Evolutionary conservation across 2,329 filamentous ascomycete genomes (phyloP).

Genomic region (Sporothrix pallida): DNA sequence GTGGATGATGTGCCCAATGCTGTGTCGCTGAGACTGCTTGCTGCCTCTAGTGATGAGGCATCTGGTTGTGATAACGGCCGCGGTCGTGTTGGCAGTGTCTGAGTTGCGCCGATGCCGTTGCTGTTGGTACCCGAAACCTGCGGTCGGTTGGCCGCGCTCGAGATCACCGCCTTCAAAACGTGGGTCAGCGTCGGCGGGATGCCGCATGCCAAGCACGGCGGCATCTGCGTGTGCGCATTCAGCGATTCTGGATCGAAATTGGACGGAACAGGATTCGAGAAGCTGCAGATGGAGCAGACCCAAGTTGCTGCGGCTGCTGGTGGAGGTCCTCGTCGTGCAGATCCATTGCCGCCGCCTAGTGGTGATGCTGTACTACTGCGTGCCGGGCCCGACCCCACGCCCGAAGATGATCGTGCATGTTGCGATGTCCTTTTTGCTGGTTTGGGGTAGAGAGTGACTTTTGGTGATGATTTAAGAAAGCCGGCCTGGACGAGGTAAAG

Average conservation of each 20-base stretch:
- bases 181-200: slow-evolving; percentile 87
- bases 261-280: slow-evolving; percentile 88
- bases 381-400: slow-evolving; percentile 53
- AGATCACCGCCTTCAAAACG: slow-evolving; percentile 84
- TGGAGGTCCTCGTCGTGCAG: slow-evolving; percentile 52
- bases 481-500: slow-evolving; percentile 64
- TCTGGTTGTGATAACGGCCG: slow-evolving; percentile 33
- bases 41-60: neutral
- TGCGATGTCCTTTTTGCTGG: slow-evolving; percentile 69
- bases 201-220: slow-evolving; percentile 89
- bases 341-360: slow-evolving; percentile 50
- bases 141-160: slow-evolving; percentile 68
- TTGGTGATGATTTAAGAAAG: slow-evolving; percentile 92
- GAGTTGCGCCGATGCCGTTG: slow-evolving; percentile 21
- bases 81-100: slow-evolving; percentile 45
- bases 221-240: slow-evolving; percentile 77
- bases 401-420: slow-evolving; percentile 57
- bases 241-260: slow-evolving; percentile 90
- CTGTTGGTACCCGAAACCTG: neutral
- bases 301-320: slow-evolving; percentile 74
- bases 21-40: neutral
- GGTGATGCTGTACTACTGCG: slow-evolving; percentile 56
- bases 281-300: slow-evolving; percentile 95
- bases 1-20: slow-evolving; percentile 17
- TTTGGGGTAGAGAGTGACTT: slow-evolving; percentile 88